Evolutionary conservation across 2,329 filamentous ascomycete genomes (phyloP), one percentile per base, ranked within the genome.

Genomic region (Ampelomyces quisqualis): DNA sequence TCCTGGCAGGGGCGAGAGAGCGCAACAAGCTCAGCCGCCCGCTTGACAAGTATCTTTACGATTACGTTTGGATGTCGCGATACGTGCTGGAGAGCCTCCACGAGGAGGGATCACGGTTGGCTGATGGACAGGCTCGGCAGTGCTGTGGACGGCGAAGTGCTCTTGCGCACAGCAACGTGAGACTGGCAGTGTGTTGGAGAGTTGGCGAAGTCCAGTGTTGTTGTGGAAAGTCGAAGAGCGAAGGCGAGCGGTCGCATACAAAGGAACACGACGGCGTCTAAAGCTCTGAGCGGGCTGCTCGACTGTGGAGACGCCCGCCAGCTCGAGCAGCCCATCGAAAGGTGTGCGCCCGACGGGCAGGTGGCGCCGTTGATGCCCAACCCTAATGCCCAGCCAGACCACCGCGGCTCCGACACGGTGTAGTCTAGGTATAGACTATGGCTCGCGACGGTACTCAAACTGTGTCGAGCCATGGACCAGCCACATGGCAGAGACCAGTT

Each of bases 71-170:
- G n/a, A n/a, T n/a, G n/a, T n/a, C n/a, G n/a, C n/a, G n/a, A n/a
- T n/a, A n/a, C n/a, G n/a, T n/a, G n/a, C n/a, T n/a, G n/a, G n/a
- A n/a, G n/a, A n/a, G n/a, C n/a, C n/a, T n/a, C n/a, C 47, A 23
- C 47, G 45, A 33, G 32, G 53, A 47, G 58, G 55, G 55, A 51
- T 52, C 43, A 43, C 46, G 50, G 61, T 60, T 61, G 58, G 57
- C 40, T 47, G 40, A n/a, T n/a, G n/a, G n/a, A n/a, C n/a, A n/a
- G n/a, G n/a, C n/a, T n/a, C n/a, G n/a, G n/a, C n/a, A n/a, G n/a
- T n/a, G n/a, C 43, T 46, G 42, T 47, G 29, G n/a, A 23, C 18
- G 33, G 39, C 24, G 47, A 43, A 26, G 43, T 34, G 31, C 35
- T 36, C 34, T 42, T 49, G 44, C 43, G 47, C 49, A 51, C 51